Percentiles rank a stretch among this genome's conserved stretches.
Conservation (phyloP, 164 flowering plant species). For the Chimonanthus salicifolius region DNA sequence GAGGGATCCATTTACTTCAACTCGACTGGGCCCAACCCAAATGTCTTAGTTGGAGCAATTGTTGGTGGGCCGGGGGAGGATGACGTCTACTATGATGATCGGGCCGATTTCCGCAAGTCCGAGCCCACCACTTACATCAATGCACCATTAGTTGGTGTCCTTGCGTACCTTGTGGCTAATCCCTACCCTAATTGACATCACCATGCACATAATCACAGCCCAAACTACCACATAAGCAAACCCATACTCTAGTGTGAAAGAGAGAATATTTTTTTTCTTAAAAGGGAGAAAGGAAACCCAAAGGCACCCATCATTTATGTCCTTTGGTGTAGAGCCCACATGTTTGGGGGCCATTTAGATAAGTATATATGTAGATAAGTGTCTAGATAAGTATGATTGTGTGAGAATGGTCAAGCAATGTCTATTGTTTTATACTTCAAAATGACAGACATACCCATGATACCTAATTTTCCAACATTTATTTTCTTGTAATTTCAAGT, state of each 20-base stretch:
- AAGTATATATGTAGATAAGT: neutral
- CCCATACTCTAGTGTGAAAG: neutral
- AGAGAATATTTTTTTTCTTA: too few species aligned
- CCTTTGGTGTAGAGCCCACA: neutral
- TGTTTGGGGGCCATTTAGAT: neutral
- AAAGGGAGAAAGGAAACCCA: neutral
- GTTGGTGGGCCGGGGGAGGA: slow-evolving; percentile 91
- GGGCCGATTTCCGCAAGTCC: slow-evolving; percentile 67
- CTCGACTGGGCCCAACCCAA: slow-evolving; percentile 68
- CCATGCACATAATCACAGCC: neutral
- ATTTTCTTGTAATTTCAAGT: neutral
- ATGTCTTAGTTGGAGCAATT: slow-evolving; percentile 61
- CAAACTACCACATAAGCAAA: neutral
- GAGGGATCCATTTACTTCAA: slow-evolving; percentile 76
- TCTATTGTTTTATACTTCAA: too few species aligned
- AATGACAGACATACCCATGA: neutral
- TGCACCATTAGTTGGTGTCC: slow-evolving; percentile 87
- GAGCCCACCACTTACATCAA: slow-evolving; percentile 97
- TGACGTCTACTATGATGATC: slow-evolving; percentile 62
- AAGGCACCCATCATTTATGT: neutral
- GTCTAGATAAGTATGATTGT: neutral
- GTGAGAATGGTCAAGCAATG: neutral
- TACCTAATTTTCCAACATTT: neutral
- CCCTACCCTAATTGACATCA: slow-evolving; percentile 25
- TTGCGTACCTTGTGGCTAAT: slow-evolving; percentile 74